Base-by-base conservation (phyloP, 805 yeast species). In the Suhomyces emberorum region DNA sequence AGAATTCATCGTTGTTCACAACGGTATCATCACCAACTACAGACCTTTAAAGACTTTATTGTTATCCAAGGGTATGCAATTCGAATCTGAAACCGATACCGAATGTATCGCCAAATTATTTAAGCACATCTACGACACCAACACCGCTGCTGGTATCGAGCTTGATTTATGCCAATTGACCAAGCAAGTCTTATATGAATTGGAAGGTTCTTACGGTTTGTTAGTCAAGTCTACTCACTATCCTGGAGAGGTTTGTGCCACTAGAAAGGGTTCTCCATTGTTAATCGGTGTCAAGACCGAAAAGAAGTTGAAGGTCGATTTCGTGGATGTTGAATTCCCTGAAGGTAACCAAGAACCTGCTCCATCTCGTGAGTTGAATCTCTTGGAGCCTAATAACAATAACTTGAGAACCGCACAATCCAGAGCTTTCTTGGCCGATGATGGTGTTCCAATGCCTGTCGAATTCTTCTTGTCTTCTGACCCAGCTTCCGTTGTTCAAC, bases 141-240 rank as follows among this genome's bases (percentile, higher is more conserved):
- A 79, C 58, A 46, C 72, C 46, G 73, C 76, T 46, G 86, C 85
- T 54, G 91, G 89, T 47, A 72, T 76, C 46, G 83, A 83, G 41
- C 70, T 84, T 39, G 98, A 93, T 65, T 88, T 93, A 64, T 83
- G 86, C 58, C 88, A 88, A 57, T 76, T 93, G 56, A 89, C 96
- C 50, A 93, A 91, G 64, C 87, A 88, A 54, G 97, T 88, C 14
- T 72, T 93, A 48, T 77, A 81, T 54, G 98, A 93, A 66, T 76
- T 93, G 51, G 96, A 93, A 66, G 99, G 99, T 52, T 93, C 98
- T 18, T 93, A 91, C 61, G 99, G 98, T 65, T 72, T 93, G 58
- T 75, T 93, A 57, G 93, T 93, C 53, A 91, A 86, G 66, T 88
- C 96, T 3, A 65, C 77, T 33, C 96, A 88, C 65, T 93, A 80